Base-by-base conservation (phyloP, 2,329 filamentous ascomycete genomes). In the Arthrobotrys entomopaga region DNA sequence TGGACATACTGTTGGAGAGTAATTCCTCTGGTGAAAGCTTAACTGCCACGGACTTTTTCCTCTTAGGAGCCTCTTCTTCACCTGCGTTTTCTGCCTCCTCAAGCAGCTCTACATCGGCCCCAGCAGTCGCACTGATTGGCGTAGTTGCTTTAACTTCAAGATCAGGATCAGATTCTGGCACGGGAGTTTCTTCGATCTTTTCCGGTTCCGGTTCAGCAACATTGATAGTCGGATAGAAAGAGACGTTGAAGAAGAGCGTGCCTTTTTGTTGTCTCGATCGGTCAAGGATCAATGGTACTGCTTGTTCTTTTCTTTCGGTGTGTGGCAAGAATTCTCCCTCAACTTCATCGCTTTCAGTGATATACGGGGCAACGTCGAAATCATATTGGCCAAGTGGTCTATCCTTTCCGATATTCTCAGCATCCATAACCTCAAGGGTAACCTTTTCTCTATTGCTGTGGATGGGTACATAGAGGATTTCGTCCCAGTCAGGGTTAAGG, bases 361-460 rank as follows among this genome's bases (percentile, higher is more conserved):
- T 87, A 80, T 91, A 98, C 76, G 98, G 92, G 16, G 89, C 85
- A 7, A 90, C 89, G 60, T 87, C 85, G 24, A 97, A 82, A 77
- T 98, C 93, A 16, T 95, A 83, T 64, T 90, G 85, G 60, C 95
- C 95, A 38, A 99, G 86, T 48, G 91, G 91, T 66, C 95, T 90
- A 81, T 99, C 95, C 80, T 93, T 95, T 79, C 92, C 92, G 79
- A 98, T 86, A 78, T 89, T 93, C 82, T 99, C 95, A 75, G 95
- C 89, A 79, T 99, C 95, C 94, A 99, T 97, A 77, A 98, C 93
- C 81, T 99, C 95, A 16, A 99, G 83, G 0, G 89, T 88, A 29
- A 99, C 84, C 79, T 91, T 92, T 81, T 99, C 95, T 34, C 92
- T 90, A 13, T 87, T 79, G 5, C 90, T 93, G 81, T 97, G 94